Conservation (phyloP, 2,329 filamentous ascomycete genomes). For the Scleromitrula shiraiana region DNA sequence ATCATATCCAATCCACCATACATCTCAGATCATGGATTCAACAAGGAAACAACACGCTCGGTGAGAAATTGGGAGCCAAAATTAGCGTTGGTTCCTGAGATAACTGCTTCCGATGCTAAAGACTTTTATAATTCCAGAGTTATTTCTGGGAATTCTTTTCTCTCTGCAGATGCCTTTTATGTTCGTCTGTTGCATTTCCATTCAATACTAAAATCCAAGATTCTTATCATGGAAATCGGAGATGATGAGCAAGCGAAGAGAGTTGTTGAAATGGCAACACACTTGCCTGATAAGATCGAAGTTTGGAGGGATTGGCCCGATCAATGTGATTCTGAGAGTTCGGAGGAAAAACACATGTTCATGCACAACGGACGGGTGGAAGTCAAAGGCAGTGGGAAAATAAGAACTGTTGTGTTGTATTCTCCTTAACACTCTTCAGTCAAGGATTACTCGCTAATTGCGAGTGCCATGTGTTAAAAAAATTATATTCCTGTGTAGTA, state of each 20-base stretch:
- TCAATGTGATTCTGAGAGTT: background rate
- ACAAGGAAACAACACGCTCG: constrained; percentile 56
- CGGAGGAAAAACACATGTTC: background rate
- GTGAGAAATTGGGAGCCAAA: constrained; percentile 77
- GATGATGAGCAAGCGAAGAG: constrained; percentile 59
- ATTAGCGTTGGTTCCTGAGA: constrained; percentile 59
- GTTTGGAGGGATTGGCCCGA: constrained; percentile 66
- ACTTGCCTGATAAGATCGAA: constrained; percentile 38
- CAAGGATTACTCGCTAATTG: no score
- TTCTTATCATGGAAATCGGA: constrained; percentile 64
- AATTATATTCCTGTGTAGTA: no score
- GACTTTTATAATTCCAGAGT: background rate
- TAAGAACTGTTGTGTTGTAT: constrained; percentile 12
- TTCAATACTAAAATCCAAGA: constrained; percentile 37
- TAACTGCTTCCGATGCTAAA: background rate
- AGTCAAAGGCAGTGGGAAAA: constrained; percentile 18
- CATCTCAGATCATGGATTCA: constrained; percentile 58
- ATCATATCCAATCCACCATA: constrained; percentile 89
- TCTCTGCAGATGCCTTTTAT: constrained; percentile 49
- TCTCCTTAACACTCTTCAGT: no score
- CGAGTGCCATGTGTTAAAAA: no score
- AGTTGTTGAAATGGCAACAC: constrained; percentile 45
- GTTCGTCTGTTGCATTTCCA: constrained; percentile 49
- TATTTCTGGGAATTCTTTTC: background rate
- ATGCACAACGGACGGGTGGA: background rate